Evolutionary conservation across 768 basidiomycete species (phyloP), one percentile per base, ranked within the genome.

Genomic region (Mrakia hoshinonis): DNA sequence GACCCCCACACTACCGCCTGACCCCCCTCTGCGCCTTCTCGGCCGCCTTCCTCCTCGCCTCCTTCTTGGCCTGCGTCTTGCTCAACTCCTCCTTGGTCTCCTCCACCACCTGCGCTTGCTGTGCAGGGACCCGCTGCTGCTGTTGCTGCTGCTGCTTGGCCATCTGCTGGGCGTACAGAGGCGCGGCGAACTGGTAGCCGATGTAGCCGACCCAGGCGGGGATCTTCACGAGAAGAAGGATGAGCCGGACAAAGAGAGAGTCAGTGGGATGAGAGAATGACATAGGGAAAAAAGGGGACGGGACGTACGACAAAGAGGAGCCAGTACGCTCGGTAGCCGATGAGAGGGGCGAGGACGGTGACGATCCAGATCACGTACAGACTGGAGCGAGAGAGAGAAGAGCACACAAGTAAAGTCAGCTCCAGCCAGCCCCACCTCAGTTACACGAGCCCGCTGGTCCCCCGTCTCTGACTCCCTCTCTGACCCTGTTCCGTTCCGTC

Each of bases 291-390:
- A 24, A 15, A 24, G 22, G n/a, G 43, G 36, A 13, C 52, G 4
- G 34, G 20, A 74, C 79, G 67, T 58, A 82, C 82, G 77, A n/a
- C 81, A 73, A 77, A 92, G 87, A 2, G 92, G 89, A 55, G 98
- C 80, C 39, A 91, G 83, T 54, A 86, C 81, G 20, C 97, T 15
- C 48, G n/a, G 64, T 66, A 66, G 13, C 64, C 64, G 6, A 66
- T 2, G 20, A 66, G 64, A 49, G 64, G 64, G 22, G 47, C 46
- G 15, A 66, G 24, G 29, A 66, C 26, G 81, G 2, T 98, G 81
- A 0, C 83, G 82, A 76, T 90, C 86, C 82, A 85, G 91, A 36
- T 90, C 89, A 62, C 86, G 83, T 73, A 88, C 83, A 0, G 83
- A 79, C 15, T 79, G 80, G 2, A 20, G 3, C 24, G 26, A 4